Conservation (phyloP, 176 grass and related monocot species). For the Paspalum vaginatum region DNA sequence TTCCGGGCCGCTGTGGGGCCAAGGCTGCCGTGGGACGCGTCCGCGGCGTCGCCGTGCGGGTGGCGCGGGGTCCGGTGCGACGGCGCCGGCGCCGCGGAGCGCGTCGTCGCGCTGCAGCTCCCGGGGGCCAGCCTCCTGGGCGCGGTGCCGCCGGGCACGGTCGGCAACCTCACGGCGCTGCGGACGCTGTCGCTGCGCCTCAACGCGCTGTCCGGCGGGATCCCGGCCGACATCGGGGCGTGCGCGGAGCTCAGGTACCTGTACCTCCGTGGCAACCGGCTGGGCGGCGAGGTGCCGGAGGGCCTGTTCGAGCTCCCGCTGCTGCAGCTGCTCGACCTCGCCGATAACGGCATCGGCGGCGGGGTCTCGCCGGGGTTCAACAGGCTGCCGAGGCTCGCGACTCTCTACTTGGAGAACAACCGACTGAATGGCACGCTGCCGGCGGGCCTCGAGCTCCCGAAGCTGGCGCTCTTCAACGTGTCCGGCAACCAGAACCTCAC, state of each 20-base stretch:
- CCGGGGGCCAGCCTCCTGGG: constrained; percentile 46
- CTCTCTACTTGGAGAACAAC: constrained; percentile 61
- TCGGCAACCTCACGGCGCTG: constrained; percentile 80
- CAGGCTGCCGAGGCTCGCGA: constrained; percentile 46
- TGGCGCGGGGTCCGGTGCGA: constrained; percentile 75
- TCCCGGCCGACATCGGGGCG: constrained; percentile 61
- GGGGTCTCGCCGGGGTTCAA: constrained; percentile 51
- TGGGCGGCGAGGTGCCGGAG: constrained; percentile 53
- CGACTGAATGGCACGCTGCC: constrained; percentile 59
- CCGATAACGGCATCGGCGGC: constrained; percentile 45
- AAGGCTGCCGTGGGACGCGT: constrained; percentile 43
- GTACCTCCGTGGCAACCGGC: constrained; percentile 50
- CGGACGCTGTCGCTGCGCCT: constrained; percentile 55
- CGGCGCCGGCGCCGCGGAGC: background rate
- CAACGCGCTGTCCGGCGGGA: constrained; percentile 65
- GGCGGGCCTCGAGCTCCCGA: constrained; percentile 34
- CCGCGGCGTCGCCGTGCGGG: constrained; percentile 45
- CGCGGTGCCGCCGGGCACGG: constrained; percentile 24
- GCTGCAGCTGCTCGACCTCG: constrained; percentile 65
- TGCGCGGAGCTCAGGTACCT: constrained; percentile 51
- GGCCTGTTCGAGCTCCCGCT: constrained; percentile 51
- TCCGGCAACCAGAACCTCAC: constrained; percentile 54
- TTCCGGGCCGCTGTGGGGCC: constrained; percentile 53
- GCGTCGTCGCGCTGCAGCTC: constrained; percentile 58
- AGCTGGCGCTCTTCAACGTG: constrained; percentile 62